phyloP scores from a whole-genome alignment of 441 rosid species.

The Euphorbia schlechtendalii region DNA sequence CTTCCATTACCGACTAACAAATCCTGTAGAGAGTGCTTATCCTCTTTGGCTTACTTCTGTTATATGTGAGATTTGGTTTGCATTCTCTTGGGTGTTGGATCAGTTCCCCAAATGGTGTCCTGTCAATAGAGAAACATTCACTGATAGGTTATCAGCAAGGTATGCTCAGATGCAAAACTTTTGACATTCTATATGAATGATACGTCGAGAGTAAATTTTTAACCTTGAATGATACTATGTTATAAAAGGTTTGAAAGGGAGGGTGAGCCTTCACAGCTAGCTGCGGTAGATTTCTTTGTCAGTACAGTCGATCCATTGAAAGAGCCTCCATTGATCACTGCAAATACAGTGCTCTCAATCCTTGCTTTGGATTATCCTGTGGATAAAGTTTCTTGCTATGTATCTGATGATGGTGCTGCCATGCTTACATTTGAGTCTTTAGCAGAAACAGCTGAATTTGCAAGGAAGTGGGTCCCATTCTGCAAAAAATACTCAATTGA shows the following conservation, averaged over 20 bases:
- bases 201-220: not conserved
- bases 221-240: slow-evolving; percentile 8
- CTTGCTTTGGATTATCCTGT: slow-evolving; percentile 90
- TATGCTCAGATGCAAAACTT: slow-evolving; percentile 19
- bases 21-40: slow-evolving; percentile 88
- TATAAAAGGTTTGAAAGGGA: slow-evolving; percentile 70
- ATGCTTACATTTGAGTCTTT: slow-evolving; percentile 92
- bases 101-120: slow-evolving; percentile 98
- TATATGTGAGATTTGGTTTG: slow-evolving; percentile 98
- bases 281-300: slow-evolving; percentile 90
- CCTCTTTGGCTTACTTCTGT: slow-evolving; percentile 85
- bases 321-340: slow-evolving; percentile 93
- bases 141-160: slow-evolving; percentile 78
- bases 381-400: slow-evolving; percentile 87
- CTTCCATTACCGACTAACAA: slow-evolving; percentile 80
- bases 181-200: too few relatives aligned
- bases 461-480: slow-evolving; percentile 97
- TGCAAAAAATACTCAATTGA: slow-evolving; percentile 79
- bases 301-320: slow-evolving; percentile 95
- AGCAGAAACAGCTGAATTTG: slow-evolving; percentile 84
- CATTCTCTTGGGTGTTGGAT: slow-evolving; percentile 94
- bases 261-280: slow-evolving; percentile 79
- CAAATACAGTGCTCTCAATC: slow-evolving; percentile 91
- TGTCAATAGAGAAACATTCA: slow-evolving; percentile 51
- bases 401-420: slow-evolving; percentile 96